Evolutionary conservation across 1,139 yeast genomes (phyloP).

Genomic region (Pichia sp.): DNA sequence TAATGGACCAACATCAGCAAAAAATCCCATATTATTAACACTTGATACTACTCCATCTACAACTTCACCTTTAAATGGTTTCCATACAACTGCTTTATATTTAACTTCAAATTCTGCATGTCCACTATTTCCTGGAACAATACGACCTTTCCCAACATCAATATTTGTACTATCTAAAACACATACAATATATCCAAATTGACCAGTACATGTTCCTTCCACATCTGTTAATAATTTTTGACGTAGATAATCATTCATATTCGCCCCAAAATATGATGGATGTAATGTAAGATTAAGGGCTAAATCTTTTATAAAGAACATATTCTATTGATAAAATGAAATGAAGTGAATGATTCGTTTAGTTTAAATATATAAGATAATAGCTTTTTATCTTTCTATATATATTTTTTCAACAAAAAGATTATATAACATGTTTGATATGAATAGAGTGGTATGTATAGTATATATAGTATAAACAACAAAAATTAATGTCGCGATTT

Average conservation of each 20-base stretch:
- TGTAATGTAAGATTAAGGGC: slow-evolving; percentile 88
- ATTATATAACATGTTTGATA: too few relatives aligned
- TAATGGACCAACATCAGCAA: slow-evolving; percentile 97
- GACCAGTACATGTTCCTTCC: slow-evolving; percentile 98
- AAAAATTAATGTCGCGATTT: too few relatives aligned
- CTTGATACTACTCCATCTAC: slow-evolving; percentile 95
- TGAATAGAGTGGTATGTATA: too few relatives aligned
- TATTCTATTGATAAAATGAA: slow-evolving; percentile 1
- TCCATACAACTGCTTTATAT: slow-evolving; percentile 96
- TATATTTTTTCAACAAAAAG: too few relatives aligned
- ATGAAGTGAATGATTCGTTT: too few relatives aligned
- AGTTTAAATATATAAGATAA: too few relatives aligned
- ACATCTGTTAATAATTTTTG: slow-evolving; percentile 90
- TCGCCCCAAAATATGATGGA: slow-evolving; percentile 97
- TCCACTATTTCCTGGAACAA: slow-evolving; percentile 78
- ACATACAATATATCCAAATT: slow-evolving; percentile 94
- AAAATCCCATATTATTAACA: slow-evolving; percentile 93
- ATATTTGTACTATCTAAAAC: slow-evolving; percentile 92
- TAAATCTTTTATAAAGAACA: slow-evolving; percentile 62
- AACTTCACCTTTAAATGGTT: slow-evolving; percentile 97
- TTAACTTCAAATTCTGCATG: slow-evolving; percentile 96
- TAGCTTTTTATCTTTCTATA: too few relatives aligned
- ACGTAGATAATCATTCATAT: slow-evolving; percentile 89
- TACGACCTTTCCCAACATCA: slow-evolving; percentile 91
- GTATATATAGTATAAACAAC: too few relatives aligned